phyloP scores from a whole-genome alignment of 2,329 filamentous ascomycete genomes.

The Aureobasidium mangrovei region DNA sequence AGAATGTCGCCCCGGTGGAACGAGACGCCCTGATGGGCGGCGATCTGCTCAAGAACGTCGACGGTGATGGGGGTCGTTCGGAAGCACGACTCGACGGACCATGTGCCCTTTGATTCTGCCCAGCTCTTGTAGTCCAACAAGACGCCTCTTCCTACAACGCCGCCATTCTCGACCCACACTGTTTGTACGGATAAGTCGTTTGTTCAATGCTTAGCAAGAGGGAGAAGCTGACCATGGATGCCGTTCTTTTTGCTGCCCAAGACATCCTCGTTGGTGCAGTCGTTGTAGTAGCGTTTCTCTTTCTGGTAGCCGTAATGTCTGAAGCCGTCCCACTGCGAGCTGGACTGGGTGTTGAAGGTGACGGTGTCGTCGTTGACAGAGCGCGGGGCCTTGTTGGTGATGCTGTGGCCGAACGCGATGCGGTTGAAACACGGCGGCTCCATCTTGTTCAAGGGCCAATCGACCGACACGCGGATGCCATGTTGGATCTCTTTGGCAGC shows the following conservation, averaged over 20 bases:
- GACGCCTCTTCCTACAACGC: slow-evolving; percentile 49
- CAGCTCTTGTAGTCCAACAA: slow-evolving; percentile 46
- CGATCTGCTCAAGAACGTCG: slow-evolving; percentile 28
- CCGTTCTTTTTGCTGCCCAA: slow-evolving; percentile 24
- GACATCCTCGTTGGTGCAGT: slow-evolving; percentile 20
- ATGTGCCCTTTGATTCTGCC: slow-evolving; percentile 37
- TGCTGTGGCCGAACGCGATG: slow-evolving; percentile 45
- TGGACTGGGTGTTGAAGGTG: slow-evolving; percentile 10
- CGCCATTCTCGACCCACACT: slow-evolving; percentile 44
- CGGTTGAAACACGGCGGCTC: slow-evolving; percentile 37
- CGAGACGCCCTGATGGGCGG: slow-evolving; percentile 18
- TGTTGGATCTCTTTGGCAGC: slow-evolving; percentile 46
- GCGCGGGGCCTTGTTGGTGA: slow-evolving; percentile 35
- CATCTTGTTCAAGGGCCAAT: slow-evolving; percentile 45
- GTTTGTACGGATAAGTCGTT: slow-evolving; percentile 15
- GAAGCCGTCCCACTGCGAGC: slow-evolving; percentile 40
- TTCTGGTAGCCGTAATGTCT: slow-evolving; percentile 44
- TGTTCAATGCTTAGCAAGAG: no score
- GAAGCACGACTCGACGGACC: slow-evolving; percentile 40
- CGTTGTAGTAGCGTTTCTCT: slow-evolving; percentile 18
- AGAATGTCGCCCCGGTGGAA: slow-evolving; percentile 16
- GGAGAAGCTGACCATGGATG: slow-evolving; percentile 27
- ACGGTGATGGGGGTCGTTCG: slow-evolving; percentile 45
- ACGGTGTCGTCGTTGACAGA: slow-evolving; percentile 35
- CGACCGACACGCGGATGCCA: slow-evolving; percentile 47